Base-by-base conservation (phyloP, 495 filamentous ascomycete genomes). In the Penicillium manginii region DNA sequence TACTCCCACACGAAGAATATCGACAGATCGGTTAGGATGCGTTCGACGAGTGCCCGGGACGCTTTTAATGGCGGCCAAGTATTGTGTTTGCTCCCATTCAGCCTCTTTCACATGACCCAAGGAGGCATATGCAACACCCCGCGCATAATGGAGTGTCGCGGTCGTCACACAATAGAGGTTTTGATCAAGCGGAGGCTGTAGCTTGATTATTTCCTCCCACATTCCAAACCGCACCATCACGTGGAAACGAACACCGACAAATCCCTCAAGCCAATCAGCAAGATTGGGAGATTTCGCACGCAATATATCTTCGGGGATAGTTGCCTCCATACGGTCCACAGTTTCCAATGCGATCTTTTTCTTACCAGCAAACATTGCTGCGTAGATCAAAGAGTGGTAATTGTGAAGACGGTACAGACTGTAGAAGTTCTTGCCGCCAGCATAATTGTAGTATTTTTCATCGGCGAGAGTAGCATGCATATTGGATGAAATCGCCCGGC, bases 1-100 rank as follows among this genome's bases (percentile, higher is more conserved):
- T 9, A 67, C 65, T 0, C 80, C 86, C 8, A 91, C 74, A 6
- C 60, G 64, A 1, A 91, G 70, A 45, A 89, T 84, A 61, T 88
- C 84, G 2, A 90, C 66, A 85, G 86, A 90, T 62, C 86, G 83
- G 90, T 85, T 0, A 86, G 87, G 8, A 87, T 86, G 0, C 82
- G 85, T 60, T 82, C 63, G 18, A 87, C 68, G 68, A 1, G 65
- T 29, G 72, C 83, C 51, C 77, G 79, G 79, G 0, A 89, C 82
- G 1, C 39, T 52, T 5, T 76, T 61, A 4, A 73, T 56, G 0
- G 84, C 81, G 4, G 66, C 55, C 5, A 57, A 62, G 59, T 86
- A 87, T 0, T 73, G 63, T 6, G 54, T 56, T 4, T 72, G 76
- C 32, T 82, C 64, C n/a, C 60, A 49, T 7, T 77, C 69, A 0